Evolutionary conservation across 768 basidiomycete genomes (phyloP).

Genomic region (Amanita subjunquillea): DNA sequence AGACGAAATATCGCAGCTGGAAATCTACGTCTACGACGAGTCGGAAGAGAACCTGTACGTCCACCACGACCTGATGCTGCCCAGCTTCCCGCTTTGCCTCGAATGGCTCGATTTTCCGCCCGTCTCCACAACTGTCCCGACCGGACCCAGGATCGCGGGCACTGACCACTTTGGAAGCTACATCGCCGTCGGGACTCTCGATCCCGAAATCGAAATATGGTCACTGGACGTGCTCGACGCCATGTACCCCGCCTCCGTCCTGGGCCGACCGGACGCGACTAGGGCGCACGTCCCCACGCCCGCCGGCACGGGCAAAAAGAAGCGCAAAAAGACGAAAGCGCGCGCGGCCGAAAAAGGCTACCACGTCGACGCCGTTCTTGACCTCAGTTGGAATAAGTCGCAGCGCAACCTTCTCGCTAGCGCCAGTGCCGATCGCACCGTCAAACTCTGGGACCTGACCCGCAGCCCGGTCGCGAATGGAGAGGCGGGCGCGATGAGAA

Average conservation of each 20-base stretch:
- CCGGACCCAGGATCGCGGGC: background rate
- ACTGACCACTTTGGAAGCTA: constrained; percentile 62
- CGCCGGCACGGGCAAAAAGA: constrained; percentile 93
- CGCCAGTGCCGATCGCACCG: constrained; percentile 88
- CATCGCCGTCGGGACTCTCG: constrained; percentile 93
- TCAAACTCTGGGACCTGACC: constrained; percentile 95
- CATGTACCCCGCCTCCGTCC: constrained; percentile 86
- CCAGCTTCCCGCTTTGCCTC: constrained; percentile 94
- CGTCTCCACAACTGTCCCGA: constrained; percentile 25
- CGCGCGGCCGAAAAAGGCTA: constrained; percentile 51
- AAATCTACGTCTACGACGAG: constrained; percentile 94
- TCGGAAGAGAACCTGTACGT: constrained; percentile 85
- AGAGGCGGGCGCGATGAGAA: constrained; percentile 64
- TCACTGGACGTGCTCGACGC: constrained; percentile 89
- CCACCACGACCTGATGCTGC: constrained; percentile 96
- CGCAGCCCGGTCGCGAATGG: constrained; percentile 42
- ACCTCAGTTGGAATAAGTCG: constrained; percentile 83
- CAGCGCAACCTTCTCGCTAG: constrained; percentile 90
- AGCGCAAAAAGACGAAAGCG: constrained; percentile 77
- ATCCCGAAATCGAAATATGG: constrained; percentile 99
- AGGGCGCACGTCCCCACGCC: constrained; percentile 70
- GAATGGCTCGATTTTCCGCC: constrained; percentile 99
- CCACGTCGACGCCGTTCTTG: constrained; percentile 92
- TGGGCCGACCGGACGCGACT: constrained; percentile 82
- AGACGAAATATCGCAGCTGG: constrained; percentile 92